phyloP scores from a whole-genome alignment of 2,329 filamentous ascomycete genomes.

The Balansia obtecta region DNA sequence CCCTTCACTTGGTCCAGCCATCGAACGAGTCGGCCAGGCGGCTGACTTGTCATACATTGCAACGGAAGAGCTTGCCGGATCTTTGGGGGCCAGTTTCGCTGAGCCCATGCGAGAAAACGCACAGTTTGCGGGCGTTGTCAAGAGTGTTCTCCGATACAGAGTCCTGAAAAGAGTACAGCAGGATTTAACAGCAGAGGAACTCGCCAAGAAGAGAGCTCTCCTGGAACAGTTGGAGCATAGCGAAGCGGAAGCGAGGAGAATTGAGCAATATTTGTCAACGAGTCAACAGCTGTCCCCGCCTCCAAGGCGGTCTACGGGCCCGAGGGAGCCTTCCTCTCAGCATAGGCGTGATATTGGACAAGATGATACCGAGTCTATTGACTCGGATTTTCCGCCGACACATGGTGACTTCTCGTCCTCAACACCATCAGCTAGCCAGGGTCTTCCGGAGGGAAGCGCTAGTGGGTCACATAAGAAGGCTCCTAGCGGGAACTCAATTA shows the following conservation, averaged over 20 bases:
- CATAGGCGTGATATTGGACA: constrained; percentile 43
- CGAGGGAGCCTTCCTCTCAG: constrained; percentile 36
- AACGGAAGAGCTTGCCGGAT: constrained; percentile 78
- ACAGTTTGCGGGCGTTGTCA: constrained; percentile 90
- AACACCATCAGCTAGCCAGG: constrained; percentile 64
- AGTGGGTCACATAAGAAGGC: constrained; percentile 58
- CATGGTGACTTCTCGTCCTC: constrained; percentile 56
- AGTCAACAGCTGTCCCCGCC: constrained; percentile 53
- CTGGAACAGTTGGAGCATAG: constrained; percentile 87
- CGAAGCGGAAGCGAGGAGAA: constrained; percentile 81
- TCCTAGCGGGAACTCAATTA: constrained; percentile 79
- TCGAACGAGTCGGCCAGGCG: constrained; percentile 88
- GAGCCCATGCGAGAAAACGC: constrained; percentile 97
- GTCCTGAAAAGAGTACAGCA: constrained; percentile 92
- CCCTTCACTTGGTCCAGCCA: constrained; percentile 76
- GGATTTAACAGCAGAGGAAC: constrained; percentile 90
- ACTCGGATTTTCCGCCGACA: constrained; percentile 90
- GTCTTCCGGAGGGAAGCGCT: constrained; percentile 43
- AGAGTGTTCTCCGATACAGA: constrained; percentile 76
- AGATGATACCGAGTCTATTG: constrained; percentile 80
- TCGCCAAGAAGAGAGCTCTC: constrained; percentile 72
- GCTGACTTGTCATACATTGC: constrained; percentile 93
- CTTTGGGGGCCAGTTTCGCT: constrained; percentile 85
- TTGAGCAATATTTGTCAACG: constrained; percentile 80
- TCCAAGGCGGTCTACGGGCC: constrained; percentile 50